Conservation (phyloP, 371 early-diverging fungal species). For the Lichtheimia corymbifera region DNA sequence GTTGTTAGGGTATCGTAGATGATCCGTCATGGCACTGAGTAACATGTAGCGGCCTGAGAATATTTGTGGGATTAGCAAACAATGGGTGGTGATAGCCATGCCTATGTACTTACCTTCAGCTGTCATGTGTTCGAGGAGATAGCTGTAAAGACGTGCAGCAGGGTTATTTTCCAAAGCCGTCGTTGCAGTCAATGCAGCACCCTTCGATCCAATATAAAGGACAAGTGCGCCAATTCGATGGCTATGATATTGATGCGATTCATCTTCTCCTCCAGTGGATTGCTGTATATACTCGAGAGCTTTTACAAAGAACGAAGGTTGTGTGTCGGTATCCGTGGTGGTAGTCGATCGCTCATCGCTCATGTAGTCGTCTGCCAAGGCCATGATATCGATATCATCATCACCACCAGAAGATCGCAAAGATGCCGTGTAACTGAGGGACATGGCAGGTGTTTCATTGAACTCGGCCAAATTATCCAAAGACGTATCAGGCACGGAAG, state of each 20-base stretch:
- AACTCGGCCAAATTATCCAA: slow-evolving; percentile 83
- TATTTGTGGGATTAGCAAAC: not conserved
- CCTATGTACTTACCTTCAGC: slow-evolving; percentile 9
- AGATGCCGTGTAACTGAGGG: not conserved
- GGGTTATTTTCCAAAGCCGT: slow-evolving; percentile 21
- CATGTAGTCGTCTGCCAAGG: not conserved
- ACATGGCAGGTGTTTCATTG: slow-evolving; percentile 31
- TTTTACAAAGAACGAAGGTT: not conserved
- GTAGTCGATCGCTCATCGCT: not conserved
- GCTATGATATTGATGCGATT: not conserved
- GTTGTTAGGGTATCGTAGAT: slow-evolving; percentile 94
- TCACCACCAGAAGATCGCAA: not conserved
- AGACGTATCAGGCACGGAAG: slow-evolving; percentile 89
- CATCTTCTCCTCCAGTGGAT: not conserved
- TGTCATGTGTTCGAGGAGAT: slow-evolving; percentile 19
- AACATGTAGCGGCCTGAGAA: slow-evolving; percentile 79
- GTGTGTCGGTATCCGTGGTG: not conserved
- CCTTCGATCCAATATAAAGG: slow-evolving; percentile 22
- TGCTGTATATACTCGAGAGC: slow-evolving; percentile 2
- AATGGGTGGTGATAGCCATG: not conserved
- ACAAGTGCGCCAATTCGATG: slow-evolving; percentile 18
- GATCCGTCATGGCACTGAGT: slow-evolving; percentile 90
- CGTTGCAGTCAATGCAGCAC: not conserved
- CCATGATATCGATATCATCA: not conserved
- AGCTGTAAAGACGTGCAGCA: slow-evolving; percentile 25